Base-by-base conservation (phyloP, 2,329 filamentous ascomycete genomes). In the Sporothrix humicola region DNA sequence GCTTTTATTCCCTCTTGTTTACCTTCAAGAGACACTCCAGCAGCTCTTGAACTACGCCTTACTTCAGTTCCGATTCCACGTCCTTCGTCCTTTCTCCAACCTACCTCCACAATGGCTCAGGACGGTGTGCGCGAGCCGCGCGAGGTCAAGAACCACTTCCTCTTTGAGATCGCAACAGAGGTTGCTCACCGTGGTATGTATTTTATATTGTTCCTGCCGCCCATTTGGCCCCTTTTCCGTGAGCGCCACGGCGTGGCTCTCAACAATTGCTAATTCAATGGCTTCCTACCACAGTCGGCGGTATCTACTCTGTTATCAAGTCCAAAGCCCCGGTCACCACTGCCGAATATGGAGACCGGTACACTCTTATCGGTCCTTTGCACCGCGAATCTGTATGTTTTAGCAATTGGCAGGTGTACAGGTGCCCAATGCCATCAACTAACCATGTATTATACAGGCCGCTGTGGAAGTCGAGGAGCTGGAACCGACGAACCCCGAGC, bases 261-360 rank as follows among this genome's bases (percentile, higher is more conserved):
- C 15, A 15, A 56, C 37, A 44, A 26, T 42, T 48, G 26, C 68
- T 69, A 23, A 71, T 37, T 12, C 42, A 59, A 20, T 52, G 65
- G 50, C 48, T 69, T 69, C 26, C 52, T 17, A 44, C 31, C 2
- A 10, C 73, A 97, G 96, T 99, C 75, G 96, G 96, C 80, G 96
- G 96, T 79, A 99, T 99, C 84, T 99, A 99, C 87, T 98, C 95
- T 17, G 96, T 99, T 77, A 91, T 99, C 84, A 99, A 99, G 84
- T 99, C 96, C 75, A 99, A 99, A 84, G 95, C 96, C 52, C 95
- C 96, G 69, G 96, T 98, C 75, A 98, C 96, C 59, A 98, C 95
- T 0, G 94, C 94, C 75, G 96, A 99, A 83, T 99, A 98, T 96
- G 96, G 96, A 83, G 94, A 97, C 74, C 90, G 94, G 77, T 99